Evolutionary conservation across 495 filamentous ascomycete genomes (phyloP), one percentile per base, ranked within the genome.

Genomic region (Xylaria nigripes): DNA sequence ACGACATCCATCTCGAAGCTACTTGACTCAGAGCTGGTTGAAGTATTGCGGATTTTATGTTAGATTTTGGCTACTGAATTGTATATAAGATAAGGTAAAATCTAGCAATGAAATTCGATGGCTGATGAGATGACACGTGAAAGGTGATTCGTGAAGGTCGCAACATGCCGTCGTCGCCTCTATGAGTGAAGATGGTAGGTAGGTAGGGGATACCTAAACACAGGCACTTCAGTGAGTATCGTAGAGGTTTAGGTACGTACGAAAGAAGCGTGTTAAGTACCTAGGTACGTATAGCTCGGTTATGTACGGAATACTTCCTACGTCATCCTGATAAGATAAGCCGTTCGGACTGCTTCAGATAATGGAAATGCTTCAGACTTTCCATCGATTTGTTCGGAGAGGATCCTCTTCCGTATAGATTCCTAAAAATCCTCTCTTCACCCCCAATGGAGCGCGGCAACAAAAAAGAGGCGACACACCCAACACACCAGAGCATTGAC

Each of bases 1-100:
- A 94, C 86, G 63, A 96, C 82, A 69, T 98, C 94, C 94, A 98
- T 98, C 34, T 55, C 69, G 63, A 57, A 47, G 57, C 10, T 40
- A 19, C 56, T 50, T 47, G 32, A 19, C 19, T 21, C 19, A 30
- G 34, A 21, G 8, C 5, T 19, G 18, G 15, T 13, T 36, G 13
- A 15, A 36, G 2, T 36, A 36, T 9, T 29, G 25, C 9, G 25
- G 25, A 9, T 29, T 29, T 29, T 4, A 4, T 3, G 9, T 4
- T 29, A 29, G 3, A 4, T 9, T 29, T 9, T 29, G 25, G 25
- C 9, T 29, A 29, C 25, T 4, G 25, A 29, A 29, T 29, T 9
- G 27, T 29, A 29, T 29, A 29, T 29, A 29, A 9, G 0, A 6
- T 16, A 15, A 23, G 13, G 27, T 22, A 1, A 43, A 24, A 7